Evolutionary conservation across 2,329 filamentous ascomycete genomes (phyloP), one percentile per base, ranked within the genome.

Genomic region (Golovinomyces cichoracearum): DNA sequence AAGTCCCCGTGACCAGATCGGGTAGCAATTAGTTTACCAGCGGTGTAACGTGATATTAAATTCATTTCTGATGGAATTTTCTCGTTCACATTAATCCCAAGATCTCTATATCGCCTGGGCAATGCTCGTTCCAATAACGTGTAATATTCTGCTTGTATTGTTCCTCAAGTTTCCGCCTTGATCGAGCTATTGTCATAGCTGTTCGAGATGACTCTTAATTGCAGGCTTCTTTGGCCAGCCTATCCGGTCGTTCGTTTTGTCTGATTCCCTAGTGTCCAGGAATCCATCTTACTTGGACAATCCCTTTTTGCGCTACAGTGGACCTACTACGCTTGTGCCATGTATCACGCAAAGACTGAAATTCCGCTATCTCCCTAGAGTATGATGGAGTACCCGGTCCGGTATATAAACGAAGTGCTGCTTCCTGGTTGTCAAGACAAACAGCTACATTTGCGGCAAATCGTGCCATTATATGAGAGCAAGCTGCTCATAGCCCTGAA

Each of bases 31-130:
- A 47, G 13, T 35, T 22, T n/a, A 22, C 27, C 19, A n/a, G 19
- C 27, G 17, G 23, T 29, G 17, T 29, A 27, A 27, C 33, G 46
- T 17, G 33, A 25, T 19, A 35, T n/a, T 23, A 31, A 50, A 33
- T 12, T 29, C 45, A 38, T 45, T 48, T 49, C 44, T 47, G 25
- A 40, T 45, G 42, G 25, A 10, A 45, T 29, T 45, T 45, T 29
- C 5, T 31, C 42, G 6, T 29, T 22, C 15, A 45, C 31, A 29
- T 2, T 13, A 5, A 29, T 45, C n/a, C 10, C 17, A 21, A 45
- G 6, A 31, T 31, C 17, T 31, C n/a, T 44, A 25, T 44, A 26
- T 44, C 22, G 12, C 21, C 21, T 44, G 5, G 22, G 9, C 21
- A 23, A 22, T 26, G 40, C 12, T 44, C 40, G 5, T 44, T n/a